phyloP scores from a whole-genome alignment of 768 basidiomycete species.

The Termitomyces sp. region DNA sequence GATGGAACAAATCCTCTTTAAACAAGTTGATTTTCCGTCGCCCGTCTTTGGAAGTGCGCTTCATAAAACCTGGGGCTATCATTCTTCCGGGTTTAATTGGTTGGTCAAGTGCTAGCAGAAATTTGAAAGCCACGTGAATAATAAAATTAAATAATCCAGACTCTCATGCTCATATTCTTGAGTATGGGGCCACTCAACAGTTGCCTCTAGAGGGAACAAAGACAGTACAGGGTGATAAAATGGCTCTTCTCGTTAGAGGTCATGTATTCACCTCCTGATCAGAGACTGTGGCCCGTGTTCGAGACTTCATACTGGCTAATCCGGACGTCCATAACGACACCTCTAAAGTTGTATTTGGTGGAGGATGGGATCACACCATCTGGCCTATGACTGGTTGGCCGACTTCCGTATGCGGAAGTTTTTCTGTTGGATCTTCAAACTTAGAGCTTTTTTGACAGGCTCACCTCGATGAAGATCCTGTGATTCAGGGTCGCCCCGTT shows the following conservation, averaged over 20 bases:
- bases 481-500: conserved; percentile 67
- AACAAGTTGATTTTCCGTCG: conserved; percentile 18
- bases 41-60: conserved; percentile 38
- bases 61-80: conserved; percentile 53
- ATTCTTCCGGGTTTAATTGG: conserved; percentile 73
- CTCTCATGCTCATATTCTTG: conserved; percentile 76
- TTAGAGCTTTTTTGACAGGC: conserved; percentile 37
- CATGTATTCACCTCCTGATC: neutral
- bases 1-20: conserved; percentile 31
- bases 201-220: conserved; percentile 63
- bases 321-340: conserved; percentile 55
- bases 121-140: conserved; percentile 6
- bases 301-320: conserved; percentile 55
- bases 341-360: conserved; percentile 66
- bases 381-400: conserved; percentile 66
- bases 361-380: conserved; percentile 90
- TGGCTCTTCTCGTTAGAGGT: neutral
- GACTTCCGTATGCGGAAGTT: conserved; percentile 48
- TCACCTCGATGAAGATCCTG: conserved; percentile 68
- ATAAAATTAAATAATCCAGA: conserved; percentile 36
- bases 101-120: conserved; percentile 30
- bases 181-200: conserved; percentile 67
- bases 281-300: conserved; percentile 66
- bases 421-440: neutral
- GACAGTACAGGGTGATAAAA: conserved; percentile 49